Base-by-base conservation (phyloP, 306 rosid species). In the Malus sylvestris region DNA sequence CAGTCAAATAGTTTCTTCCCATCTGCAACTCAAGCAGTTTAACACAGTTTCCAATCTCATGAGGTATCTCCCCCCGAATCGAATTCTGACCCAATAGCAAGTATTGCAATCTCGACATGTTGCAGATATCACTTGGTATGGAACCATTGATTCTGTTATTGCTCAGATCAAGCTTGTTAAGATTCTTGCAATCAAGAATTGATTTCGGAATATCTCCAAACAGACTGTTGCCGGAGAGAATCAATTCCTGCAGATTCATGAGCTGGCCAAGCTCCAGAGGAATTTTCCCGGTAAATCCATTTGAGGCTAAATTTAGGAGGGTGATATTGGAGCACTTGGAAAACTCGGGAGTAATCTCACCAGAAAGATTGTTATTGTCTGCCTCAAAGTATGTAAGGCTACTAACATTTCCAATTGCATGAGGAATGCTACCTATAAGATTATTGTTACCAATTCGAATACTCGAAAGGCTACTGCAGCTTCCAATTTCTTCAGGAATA, bases 321-420 rank as follows among this genome's bases (percentile, higher is more conserved):
- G 97, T 92, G 81, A 96, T 91, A 75, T 96, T 96, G 51, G 93
- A 83, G 81, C 99, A 96, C 66, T 33, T 79, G 12, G 98, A 76
- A 78, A 96, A 89, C 68, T 91, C 89, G 2, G 96, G 55, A 29
- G 79, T 88, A 70, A 96, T 16, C 80, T 87, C 89, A 42, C 97
- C 98, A 30, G 98, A 96, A 73, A 96, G 93, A 80, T 91, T 85
- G 82, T 92, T 96, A 30, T 86, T 83, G 76, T 96, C 96, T 2
- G 94, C 99, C 85, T 96, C 99, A 77, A 96, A 96, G 90, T 96
- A 96, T 40, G 99, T 91, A 38, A 96, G 96, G 86, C 99, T 83
- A 81, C 92, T 96, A 71, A 92, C 82, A 81, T 92, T 92, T 71
- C 97, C 98, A 73, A 88, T 87, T 27, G 88, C 62, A 22, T 66